Percentiles rank a stretch among this genome's conserved stretches.
phyloP scores from a whole-genome alignment of 305 asterid species.

The Lippia alba region DNA sequence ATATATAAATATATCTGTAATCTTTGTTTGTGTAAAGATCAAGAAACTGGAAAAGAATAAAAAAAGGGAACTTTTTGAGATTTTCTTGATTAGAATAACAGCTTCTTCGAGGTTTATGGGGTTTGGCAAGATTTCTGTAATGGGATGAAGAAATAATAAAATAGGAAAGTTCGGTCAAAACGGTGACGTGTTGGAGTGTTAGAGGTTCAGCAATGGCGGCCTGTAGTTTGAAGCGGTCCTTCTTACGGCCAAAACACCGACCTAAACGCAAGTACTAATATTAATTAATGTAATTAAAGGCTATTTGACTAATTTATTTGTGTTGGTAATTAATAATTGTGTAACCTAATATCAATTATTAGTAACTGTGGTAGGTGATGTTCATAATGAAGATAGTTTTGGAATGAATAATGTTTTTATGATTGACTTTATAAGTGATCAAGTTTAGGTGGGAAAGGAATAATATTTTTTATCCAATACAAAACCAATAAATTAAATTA shows the following conservation, averaged over 20 bases:
- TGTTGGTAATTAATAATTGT: not conserved
- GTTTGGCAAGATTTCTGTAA: conserved; percentile 3
- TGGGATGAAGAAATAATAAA: conserved; percentile 13
- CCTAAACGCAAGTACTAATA: conserved; percentile 4
- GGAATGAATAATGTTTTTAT: too few species aligned
- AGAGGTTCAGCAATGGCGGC: conserved; percentile 42
- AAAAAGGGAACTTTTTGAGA: not conserved
- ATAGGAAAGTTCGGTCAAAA: conserved; percentile 37
- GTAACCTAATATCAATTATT: not conserved
- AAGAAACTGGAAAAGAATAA: not conserved
- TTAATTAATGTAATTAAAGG: not conserved
- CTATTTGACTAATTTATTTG: too few species aligned
- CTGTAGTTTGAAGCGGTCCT: conserved; percentile 18
- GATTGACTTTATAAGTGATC: too few species aligned
- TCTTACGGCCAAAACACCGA: conserved; percentile 26
- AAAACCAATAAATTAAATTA: too few species aligned
- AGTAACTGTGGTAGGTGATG: not conserved
- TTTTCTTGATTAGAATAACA: not conserved
- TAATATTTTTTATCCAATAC: too few species aligned
- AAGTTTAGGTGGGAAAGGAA: too few species aligned
- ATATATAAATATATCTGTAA: too few species aligned
- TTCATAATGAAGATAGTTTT: too few species aligned
- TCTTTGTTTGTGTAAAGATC: not conserved
- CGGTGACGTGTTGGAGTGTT: conserved; percentile 32
- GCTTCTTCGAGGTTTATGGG: not conserved